Percentiles rank a stretch among this genome's conserved stretches.
Conservation (phyloP, 495 filamentous ascomycete genomes). For the Astrothelium macrocarpum region DNA sequence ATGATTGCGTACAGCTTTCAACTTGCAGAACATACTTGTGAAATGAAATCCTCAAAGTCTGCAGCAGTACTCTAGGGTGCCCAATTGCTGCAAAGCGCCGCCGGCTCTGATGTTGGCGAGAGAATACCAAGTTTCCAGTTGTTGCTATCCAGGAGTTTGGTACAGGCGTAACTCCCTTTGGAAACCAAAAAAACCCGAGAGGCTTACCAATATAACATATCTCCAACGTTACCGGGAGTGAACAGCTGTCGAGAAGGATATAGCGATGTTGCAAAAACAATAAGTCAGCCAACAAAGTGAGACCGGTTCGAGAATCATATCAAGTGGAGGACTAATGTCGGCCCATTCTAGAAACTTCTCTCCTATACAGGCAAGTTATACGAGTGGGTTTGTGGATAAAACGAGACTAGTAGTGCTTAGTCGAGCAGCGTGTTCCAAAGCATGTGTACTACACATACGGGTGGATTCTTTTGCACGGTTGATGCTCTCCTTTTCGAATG, state of each 20-base stretch:
- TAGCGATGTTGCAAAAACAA: conserved; percentile 45
- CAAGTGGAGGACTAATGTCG: conserved; percentile 41
- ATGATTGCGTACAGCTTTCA: too few species aligned
- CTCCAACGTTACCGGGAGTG: conserved; percentile 20
- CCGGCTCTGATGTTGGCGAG: conserved; percentile 41
- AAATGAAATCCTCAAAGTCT: conserved; percentile 50
- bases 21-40: conserved; percentile 27
- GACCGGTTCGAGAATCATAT: conserved; percentile 48
- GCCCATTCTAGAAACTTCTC: conserved; percentile 61
- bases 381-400: conserved; percentile 48
- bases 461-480: conserved; percentile 31
- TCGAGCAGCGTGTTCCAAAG: conserved; percentile 47
- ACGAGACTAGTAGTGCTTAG: conserved; percentile 54
- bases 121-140: conserved; percentile 42
- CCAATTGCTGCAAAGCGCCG: conserved; percentile 59
- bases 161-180: conserved; percentile 41
- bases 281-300: conserved; percentile 60
- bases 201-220: conserved; percentile 44
- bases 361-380: conserved; percentile 57
- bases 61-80: conserved; percentile 41
- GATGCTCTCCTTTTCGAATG: conserved; percentile 14
- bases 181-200: conserved; percentile 50
- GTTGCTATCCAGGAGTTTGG: conserved; percentile 44
- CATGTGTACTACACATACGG: conserved; percentile 42
- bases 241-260: conserved; percentile 42